Evolutionary conservation across 2,329 filamentous ascomycete genomes (phyloP), one percentile per base, ranked within the genome.

Genomic region (Stemphylium vesicarium): DNA sequence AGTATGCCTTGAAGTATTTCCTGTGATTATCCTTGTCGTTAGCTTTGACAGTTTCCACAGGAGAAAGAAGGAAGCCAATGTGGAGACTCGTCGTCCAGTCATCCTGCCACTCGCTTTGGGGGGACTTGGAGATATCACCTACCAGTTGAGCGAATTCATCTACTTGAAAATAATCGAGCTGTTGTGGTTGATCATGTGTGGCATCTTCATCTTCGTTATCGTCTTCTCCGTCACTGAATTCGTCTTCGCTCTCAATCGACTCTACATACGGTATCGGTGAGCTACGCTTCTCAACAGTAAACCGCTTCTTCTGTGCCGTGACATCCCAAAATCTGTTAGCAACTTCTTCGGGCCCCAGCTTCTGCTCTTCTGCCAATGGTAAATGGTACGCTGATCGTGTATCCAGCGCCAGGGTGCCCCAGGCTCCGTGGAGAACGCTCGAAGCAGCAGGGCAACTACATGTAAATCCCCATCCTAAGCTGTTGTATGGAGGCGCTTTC

Each of bases 331-430:
- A 60, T 36, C 49, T 56, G 2, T 56, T 45, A 13, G 43, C 24
- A 15, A 40, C 36, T 11, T 45, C 35, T 22, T 36, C 7, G 12
- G 24, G 29, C 24, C 37, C 42, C 8, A 40, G n/a, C 4, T 15
- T 18, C 4, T 24, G 18, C 15, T 38, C 36, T 41, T 50, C 50
- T 10, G 26, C n/a, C 1, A 38, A 24, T 36, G 40, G 51, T 47
- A 53, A 53, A 45, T 67, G 62, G 20, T 63, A 65, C 8, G 66
- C 72, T 5, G 66, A 65, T 24, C 56, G 38, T 4, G 68, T 63
- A 38, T 75, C 66, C 6, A 75, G 37, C 36, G 67, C 67, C 37
- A 72, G 57, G 20, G 64, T 61, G n/a, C 60, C 61, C 72, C 72
- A 75, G 3, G 60, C 57, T 8, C 60, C 70, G 40, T 72, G 71